These are phyloP conservation scores for Vanrija pseudolonga DNA, from an alignment of 1,284 basidiomycete species.

Conservation along the genomic window DNA sequence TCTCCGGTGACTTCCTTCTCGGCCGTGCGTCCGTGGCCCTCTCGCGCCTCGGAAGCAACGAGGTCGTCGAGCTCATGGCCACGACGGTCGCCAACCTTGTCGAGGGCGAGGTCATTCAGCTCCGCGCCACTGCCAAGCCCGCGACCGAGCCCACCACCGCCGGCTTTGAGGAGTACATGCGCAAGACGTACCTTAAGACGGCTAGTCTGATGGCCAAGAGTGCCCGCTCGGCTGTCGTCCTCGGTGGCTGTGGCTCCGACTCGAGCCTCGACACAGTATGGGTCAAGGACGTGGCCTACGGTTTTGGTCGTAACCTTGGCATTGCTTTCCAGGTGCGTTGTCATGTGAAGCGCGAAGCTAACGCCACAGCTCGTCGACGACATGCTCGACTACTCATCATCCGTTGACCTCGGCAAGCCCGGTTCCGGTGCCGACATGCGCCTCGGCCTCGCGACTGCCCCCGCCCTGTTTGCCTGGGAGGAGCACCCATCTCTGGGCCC, in stretches of 20 bases:
- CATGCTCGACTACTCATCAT: slow-evolving; percentile 73
- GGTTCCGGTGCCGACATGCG: slow-evolving; percentile 75
- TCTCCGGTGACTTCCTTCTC: slow-evolving; percentile 93
- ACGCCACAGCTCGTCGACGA: slow-evolving; percentile 79
- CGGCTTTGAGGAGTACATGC: slow-evolving; percentile 79
- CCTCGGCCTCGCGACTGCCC: slow-evolving; percentile 84
- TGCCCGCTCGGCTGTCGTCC: slow-evolving; percentile 77
- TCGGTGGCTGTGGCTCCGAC: slow-evolving; percentile 67
- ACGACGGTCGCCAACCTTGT: slow-evolving; percentile 92
- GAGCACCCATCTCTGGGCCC: slow-evolving; percentile 72
- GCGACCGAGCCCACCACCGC: slow-evolving; percentile 40
- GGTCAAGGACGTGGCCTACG: slow-evolving; percentile 92
- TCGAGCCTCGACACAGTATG: slow-evolving; percentile 56
- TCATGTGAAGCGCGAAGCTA: not conserved
- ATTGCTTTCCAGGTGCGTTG: slow-evolving; percentile 84
- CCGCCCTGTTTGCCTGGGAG: slow-evolving; percentile 91
- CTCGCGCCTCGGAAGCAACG: slow-evolving; percentile 75
- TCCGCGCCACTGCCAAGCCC: slow-evolving; percentile 53
- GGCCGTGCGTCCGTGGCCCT: slow-evolving; percentile 86
- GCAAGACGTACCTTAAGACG: slow-evolving; percentile 94
- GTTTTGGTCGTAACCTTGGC: slow-evolving; percentile 82
- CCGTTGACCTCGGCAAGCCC: slow-evolving; percentile 73
- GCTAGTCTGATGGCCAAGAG: slow-evolving; percentile 95
- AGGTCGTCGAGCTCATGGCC: slow-evolving; percentile 90
- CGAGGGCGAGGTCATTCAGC: slow-evolving; percentile 92